A percentile compares a stretch with the other conserved stretches of the same genome.
Evolutionary conservation across 2,329 filamentous ascomycete species (phyloP).

Genomic region (Aureobasidium namibiae): DNA sequence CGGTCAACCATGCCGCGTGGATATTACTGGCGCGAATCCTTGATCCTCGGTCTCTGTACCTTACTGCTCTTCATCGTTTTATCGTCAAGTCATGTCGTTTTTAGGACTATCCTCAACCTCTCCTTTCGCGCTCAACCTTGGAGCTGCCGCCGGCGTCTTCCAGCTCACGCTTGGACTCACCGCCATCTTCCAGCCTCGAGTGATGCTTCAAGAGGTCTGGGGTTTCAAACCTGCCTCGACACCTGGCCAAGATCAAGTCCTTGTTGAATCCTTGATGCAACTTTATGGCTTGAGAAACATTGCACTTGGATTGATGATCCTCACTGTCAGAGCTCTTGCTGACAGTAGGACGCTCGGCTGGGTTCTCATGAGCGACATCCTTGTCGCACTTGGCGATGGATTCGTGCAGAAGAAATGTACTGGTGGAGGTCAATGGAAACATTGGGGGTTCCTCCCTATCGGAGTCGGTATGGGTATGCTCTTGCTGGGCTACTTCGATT

Average conservation of each 20-base stretch:
- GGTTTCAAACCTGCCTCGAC: background rate
- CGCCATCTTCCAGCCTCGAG: background rate
- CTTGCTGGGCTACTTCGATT: background rate
- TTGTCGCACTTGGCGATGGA: background rate
- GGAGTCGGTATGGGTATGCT: background rate
- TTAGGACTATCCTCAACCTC: background rate
- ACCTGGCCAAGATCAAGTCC: background rate
- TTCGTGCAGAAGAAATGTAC: background rate
- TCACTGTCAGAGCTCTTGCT: background rate
- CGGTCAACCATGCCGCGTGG: background rate
- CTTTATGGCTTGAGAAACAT: background rate
- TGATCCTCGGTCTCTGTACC: background rate
- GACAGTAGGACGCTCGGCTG: background rate
- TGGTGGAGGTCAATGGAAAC: background rate
- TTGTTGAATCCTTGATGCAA: background rate
- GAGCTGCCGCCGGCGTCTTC: background rate
- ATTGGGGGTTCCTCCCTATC: background rate
- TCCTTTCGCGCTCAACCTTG: background rate
- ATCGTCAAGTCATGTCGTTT: background rate
- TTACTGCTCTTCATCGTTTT: background rate
- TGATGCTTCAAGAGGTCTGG: background rate
- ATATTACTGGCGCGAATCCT: background rate
- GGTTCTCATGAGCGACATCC: background rate
- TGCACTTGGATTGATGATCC: background rate
- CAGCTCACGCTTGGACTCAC: constrained; percentile 1